phyloP scores from a whole-genome alignment of 2,329 filamentous ascomycete species.

The Lasiodiplodia hormozganensis region DNA sequence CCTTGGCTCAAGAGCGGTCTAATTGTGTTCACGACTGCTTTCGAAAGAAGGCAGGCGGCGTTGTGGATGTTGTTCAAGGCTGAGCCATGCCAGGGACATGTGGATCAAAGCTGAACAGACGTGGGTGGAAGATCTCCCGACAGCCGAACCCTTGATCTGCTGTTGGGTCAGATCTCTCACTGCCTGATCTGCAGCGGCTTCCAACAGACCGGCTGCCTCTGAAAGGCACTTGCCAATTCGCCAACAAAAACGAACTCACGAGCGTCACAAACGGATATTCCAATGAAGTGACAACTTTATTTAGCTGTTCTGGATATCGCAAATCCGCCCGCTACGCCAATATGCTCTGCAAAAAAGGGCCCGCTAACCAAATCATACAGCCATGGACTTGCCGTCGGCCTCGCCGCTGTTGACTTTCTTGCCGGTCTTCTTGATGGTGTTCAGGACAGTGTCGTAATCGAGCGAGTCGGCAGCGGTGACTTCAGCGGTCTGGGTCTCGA shows the following conservation, averaged over 20 bases:
- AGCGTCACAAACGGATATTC: not conserved
- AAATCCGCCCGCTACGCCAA: constrained; percentile 16
- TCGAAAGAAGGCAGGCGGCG: too few relatives aligned
- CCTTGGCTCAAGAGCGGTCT: too few relatives aligned
- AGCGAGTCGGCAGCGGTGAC: constrained; percentile 74
- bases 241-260: not conserved
- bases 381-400: constrained; percentile 64
- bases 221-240: not conserved
- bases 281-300: not conserved
- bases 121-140: not conserved
- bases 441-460: constrained; percentile 80
- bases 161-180: not conserved
- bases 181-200: not conserved
- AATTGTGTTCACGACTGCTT: too few relatives aligned
- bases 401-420: constrained; percentile 84
- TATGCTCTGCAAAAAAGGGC: not conserved
- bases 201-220: not conserved
- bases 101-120: not conserved
- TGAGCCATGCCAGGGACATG: not conserved
- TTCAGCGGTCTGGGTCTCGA: constrained; percentile 83
- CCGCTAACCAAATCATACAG: not conserved
- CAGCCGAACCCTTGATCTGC: not conserved
- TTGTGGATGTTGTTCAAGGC: not conserved
- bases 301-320: constrained; percentile 24
- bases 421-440: constrained; percentile 92